These are phyloP conservation scores for Xylaria venustula DNA, from an alignment of 495 filamentous ascomycete genomes.

Conservation along the genomic window DNA sequence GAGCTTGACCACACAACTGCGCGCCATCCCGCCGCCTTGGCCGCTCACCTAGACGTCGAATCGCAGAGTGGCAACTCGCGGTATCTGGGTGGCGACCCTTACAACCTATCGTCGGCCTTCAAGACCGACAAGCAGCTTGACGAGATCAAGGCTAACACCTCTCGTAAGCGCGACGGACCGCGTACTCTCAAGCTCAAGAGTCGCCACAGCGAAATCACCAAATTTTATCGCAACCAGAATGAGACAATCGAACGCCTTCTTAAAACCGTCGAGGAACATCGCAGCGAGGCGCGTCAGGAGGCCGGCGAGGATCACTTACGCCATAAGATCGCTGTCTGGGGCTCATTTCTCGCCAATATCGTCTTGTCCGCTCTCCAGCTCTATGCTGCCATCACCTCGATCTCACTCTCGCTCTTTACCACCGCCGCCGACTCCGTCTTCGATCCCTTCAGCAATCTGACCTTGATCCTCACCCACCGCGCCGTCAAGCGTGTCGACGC, in stretches of 20 bases:
- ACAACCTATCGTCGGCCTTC: conserved; percentile 71
- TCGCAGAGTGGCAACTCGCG: conserved; percentile 47
- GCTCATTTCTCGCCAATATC: conserved; percentile 85
- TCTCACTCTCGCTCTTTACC: conserved; percentile 91
- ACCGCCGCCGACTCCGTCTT: conserved; percentile 98
- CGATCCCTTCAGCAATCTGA: conserved; percentile 89
- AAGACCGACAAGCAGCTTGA: conserved; percentile 79
- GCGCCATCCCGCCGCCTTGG: conserved; percentile 41
- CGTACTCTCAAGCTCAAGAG: conserved; percentile 21
- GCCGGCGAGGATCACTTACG: conserved; percentile 78
- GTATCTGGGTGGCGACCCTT: conserved; percentile 71
- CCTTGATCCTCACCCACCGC: conserved; percentile 81
- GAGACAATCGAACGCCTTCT: conserved; percentile 88
- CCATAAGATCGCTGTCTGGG: conserved; percentile 85
- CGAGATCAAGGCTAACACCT: conserved; percentile 77
- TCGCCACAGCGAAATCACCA: conserved; percentile 61
- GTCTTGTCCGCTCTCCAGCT: conserved; percentile 76
- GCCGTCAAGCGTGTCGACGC: conserved; percentile 87
- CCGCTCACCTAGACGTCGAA: conserved; percentile 57
- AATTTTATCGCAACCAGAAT: conserved; percentile 91
- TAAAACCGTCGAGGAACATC: conserved; percentile 90
- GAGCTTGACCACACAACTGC: conserved; percentile 34
- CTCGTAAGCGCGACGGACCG: conserved; percentile 64
- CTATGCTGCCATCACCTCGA: conserved; percentile 82
- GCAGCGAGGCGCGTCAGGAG: conserved; percentile 73